Evolutionary conservation across 2,329 filamentous ascomycete species (phyloP).

Genomic region (Harringtonia lauricola): DNA sequence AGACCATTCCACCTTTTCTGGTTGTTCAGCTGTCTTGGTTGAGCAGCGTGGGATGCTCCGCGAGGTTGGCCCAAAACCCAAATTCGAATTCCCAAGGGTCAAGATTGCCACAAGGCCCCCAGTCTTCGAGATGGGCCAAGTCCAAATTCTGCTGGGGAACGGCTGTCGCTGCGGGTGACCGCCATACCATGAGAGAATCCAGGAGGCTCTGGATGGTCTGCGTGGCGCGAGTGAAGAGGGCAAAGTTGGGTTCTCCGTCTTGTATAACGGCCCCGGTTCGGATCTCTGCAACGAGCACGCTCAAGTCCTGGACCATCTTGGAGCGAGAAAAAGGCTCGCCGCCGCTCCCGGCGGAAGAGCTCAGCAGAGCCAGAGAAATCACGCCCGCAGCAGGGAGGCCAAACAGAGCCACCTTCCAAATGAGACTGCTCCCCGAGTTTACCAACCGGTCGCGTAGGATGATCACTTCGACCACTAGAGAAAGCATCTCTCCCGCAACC

Average conservation of each 20-base stretch:
- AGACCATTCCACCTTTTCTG: too few species aligned
- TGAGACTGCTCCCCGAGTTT: neutral
- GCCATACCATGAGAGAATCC: neutral
- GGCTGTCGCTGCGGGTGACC: neutral
- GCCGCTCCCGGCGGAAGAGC: neutral
- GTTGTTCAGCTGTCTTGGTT: too few species aligned
- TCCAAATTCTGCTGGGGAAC: neutral
- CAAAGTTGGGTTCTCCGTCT: neutral
- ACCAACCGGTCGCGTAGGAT: neutral
- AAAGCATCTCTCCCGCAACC: neutral
- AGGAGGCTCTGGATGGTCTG: neutral
- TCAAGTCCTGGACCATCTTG: neutral
- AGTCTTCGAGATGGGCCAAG: too few species aligned
- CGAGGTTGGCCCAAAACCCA: neutral
- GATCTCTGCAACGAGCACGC: neutral
- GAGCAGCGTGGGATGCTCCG: neutral
- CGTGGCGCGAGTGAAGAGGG: neutral
- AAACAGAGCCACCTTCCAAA: neutral
- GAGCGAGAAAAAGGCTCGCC: neutral
- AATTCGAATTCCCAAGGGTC: neutral
- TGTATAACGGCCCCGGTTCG: neutral
- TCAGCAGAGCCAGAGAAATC: neutral
- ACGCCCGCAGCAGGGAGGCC: neutral
- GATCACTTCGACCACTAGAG: neutral
- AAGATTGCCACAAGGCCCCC: neutral